These are phyloP conservation scores for Golubevia sp. DNA, from an alignment of 1,284 basidiomycete genomes.

Conservation along the genomic window DNA sequence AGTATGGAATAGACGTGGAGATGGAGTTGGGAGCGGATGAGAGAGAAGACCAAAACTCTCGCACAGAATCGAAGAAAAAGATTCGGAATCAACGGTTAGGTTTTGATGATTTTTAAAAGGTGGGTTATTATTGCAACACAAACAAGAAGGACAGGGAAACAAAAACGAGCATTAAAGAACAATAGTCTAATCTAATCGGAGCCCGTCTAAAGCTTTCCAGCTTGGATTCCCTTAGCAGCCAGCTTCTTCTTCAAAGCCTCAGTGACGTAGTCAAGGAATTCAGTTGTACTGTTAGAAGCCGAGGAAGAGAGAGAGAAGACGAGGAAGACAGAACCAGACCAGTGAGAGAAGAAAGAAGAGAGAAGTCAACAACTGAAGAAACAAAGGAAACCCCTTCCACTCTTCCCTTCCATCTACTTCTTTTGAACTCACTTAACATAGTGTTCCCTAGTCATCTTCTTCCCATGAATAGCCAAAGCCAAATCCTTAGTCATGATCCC, in stretches of 20 bases:
- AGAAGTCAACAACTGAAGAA: neutral
- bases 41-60: too few relatives aligned
- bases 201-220: slow-evolving; percentile 53
- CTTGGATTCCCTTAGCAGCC: slow-evolving; percentile 26
- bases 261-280: slow-evolving; percentile 54
- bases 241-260: slow-evolving; percentile 41
- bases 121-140: too few relatives aligned
- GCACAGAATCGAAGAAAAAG: too few relatives aligned
- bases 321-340: neutral
- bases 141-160: too few relatives aligned
- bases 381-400: neutral
- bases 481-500: slow-evolving; percentile 90
- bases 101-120: too few relatives aligned
- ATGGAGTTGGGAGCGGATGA: too few relatives aligned
- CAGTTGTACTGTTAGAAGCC: slow-evolving; percentile 25
- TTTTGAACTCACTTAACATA: slow-evolving; percentile 35
- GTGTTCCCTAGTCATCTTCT: slow-evolving; percentile 64
- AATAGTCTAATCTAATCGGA: too few relatives aligned
- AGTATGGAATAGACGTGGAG: too few relatives aligned
- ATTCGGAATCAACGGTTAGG: too few relatives aligned
- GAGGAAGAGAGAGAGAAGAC: neutral
- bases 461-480: slow-evolving; percentile 91
- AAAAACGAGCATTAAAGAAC: too few relatives aligned
- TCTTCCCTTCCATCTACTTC: neutral
- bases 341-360: too few relatives aligned